A percentile compares a stretch with the other conserved stretches of the same genome.
Conservation (phyloP, 2,329 filamentous ascomycete species). For the Colletotrichum salicis region DNA sequence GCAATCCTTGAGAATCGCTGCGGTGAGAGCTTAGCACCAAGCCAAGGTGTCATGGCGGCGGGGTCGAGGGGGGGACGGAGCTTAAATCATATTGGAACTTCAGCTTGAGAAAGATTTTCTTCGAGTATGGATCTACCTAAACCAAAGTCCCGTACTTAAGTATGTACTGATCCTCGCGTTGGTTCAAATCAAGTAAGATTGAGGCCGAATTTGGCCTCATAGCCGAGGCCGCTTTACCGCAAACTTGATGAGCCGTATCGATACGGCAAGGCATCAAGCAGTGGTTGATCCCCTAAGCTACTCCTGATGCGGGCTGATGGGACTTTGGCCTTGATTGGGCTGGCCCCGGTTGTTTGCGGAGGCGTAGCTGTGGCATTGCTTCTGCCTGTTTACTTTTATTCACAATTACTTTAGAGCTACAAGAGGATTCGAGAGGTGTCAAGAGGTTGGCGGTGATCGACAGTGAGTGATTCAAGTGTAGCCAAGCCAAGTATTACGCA, state of each 20-base stretch:
- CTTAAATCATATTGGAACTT: background rate
- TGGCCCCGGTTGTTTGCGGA: background rate
- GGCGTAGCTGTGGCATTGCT: background rate
- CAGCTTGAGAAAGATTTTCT: background rate
- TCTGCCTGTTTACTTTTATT: background rate
- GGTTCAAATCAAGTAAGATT: background rate
- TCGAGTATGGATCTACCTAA: too few relatives aligned
- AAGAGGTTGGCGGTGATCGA: background rate
- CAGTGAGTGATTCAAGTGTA: background rate
- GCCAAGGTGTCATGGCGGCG: background rate
- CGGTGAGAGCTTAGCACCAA: background rate
- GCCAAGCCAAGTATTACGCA: too few relatives aligned
- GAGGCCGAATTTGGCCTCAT: background rate
- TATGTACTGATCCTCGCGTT: background rate
- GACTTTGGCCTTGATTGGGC: background rate
- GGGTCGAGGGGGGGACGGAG: background rate
- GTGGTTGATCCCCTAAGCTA: background rate
- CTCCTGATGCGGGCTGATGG: background rate
- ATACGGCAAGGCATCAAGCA: background rate
- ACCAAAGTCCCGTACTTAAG: background rate
- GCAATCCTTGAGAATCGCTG: background rate
- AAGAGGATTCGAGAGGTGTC: background rate
- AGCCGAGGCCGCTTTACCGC: background rate
- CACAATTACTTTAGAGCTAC: background rate
- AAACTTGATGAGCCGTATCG: too few relatives aligned